Evolutionary conservation across 192 early-diverging fungal species (phyloP), one percentile per base, ranked within the genome.

Genomic region (Coemansia sp.): DNA sequence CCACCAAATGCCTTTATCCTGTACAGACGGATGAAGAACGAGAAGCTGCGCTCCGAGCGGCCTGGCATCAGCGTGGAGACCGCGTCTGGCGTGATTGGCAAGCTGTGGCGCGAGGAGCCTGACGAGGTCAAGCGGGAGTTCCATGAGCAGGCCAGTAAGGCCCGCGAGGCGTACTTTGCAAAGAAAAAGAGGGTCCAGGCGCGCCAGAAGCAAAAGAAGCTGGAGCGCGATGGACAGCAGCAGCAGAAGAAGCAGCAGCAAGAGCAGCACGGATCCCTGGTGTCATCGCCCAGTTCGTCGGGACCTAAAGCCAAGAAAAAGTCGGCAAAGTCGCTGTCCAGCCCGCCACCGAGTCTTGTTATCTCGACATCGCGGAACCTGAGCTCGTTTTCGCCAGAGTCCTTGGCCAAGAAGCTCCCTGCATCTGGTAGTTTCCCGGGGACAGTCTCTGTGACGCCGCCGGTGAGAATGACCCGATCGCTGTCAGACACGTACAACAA

Each of bases 1-100:
- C 76, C 76, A 25, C 57, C 61, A 14, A 79, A 79, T 17, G 71
- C 70, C 17, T 79, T 79, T 54, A 79, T 79, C 15, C 40, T 74
- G 22, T 79, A 79, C 50, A 59, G 76, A 29, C 47, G 48, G 11
- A 52, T 56, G n/a, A 65, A 56, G 62, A 72, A 74, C 54, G 20
- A 31, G 42, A 17, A 37, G 33, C 56, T 79, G 31, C 71, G 72
- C 15, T 20, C 25, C 8, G 25, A 67, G 14, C 17, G 57, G 30
- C 71, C 71, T 2, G 53, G 52, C 2, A 47, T 79, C 2, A 72
- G 58, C 47, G 67, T 74, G n/a, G 76, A 69, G 17, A 29, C 27
- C 5, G 72, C 67, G n/a, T 79, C 76, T 0, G 11, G 30, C 6
- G 41, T 70, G 7, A 74, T 79, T n/a, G 66, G 66, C 66, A 62